A percentile compares a stretch with the other conserved stretches of the same genome.
phyloP scores from a whole-genome alignment of 2,329 filamentous ascomycete genomes.

The Fusarium palustre region DNA sequence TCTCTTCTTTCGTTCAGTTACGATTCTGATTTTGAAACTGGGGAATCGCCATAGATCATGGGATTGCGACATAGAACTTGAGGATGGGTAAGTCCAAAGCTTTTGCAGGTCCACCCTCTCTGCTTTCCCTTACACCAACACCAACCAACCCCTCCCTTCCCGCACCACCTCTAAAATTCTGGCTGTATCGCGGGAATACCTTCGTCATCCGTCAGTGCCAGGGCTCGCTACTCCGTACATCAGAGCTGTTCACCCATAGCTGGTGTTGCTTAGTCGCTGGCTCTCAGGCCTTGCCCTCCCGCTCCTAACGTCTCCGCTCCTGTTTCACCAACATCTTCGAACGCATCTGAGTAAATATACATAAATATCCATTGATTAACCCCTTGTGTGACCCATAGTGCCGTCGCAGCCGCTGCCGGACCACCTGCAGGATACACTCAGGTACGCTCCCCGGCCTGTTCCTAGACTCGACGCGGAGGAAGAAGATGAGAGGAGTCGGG shows the following conservation, averaged over 20 bases:
- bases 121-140: conserved; percentile 24
- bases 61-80: conserved; percentile 48
- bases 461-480: conserved; percentile 67
- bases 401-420: conserved; percentile 71
- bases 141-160: conserved; percentile 42
- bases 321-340: conserved; percentile 37
- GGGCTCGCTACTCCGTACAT: neutral
- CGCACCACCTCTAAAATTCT: conserved; percentile 36
- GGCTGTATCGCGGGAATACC: conserved; percentile 43
- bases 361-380: conserved; percentile 40
- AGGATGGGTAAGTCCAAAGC: conserved; percentile 52
- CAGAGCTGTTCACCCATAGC: conserved; percentile 5
- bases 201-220: conserved; percentile 29
- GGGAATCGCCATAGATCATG: conserved; percentile 47
- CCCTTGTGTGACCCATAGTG: conserved; percentile 56
- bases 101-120: conserved; percentile 35
- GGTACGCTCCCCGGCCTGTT: conserved; percentile 63
- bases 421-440: conserved; percentile 63
- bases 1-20: conserved; percentile 24
- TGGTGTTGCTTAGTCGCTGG: conserved; percentile 13
- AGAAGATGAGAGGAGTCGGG: conserved; percentile 62
- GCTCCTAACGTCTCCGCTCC: conserved; percentile 27
- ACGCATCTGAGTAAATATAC: conserved; percentile 32
- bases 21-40: conserved; percentile 31
- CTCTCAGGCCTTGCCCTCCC: conserved; percentile 29